A percentile compares a stretch with the other conserved stretches of the same genome.
phyloP scores from a whole-genome alignment of 441 rosid species.

The Erodium texanum region DNA sequence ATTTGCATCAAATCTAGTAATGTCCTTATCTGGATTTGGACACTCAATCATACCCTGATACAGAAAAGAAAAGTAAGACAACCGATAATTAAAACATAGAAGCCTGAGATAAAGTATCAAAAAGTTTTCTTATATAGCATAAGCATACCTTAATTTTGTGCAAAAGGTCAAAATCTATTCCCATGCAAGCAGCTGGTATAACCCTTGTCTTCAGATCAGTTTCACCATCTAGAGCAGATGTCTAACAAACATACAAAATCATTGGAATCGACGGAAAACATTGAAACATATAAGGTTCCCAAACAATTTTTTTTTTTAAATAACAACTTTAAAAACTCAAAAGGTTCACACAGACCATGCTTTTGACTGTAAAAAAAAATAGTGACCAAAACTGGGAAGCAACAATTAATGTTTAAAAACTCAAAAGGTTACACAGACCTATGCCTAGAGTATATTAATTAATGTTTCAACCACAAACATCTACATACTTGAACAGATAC shows the following conservation, averaged over 20 bases:
- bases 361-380: too few species aligned
- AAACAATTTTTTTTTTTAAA: background rate
- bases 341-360: too few species aligned
- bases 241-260: constrained; percentile 39
- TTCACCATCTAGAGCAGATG: constrained; percentile 96
- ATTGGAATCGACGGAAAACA: background rate
- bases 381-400: too few species aligned
- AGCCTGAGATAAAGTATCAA: background rate
- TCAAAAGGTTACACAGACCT: too few species aligned
- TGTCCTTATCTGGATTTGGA: constrained; percentile 91
- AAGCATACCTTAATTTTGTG: constrained; percentile 83
- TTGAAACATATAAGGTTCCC: background rate
- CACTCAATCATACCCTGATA: constrained; percentile 93
- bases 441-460: too few species aligned
- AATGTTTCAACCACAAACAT: too few species aligned
- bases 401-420: too few species aligned
- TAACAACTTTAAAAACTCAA: background rate
- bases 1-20: constrained; percentile 96
- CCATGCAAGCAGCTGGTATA: constrained; percentile 84
- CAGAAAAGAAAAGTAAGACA: background rate
- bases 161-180: constrained; percentile 77
- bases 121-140: constrained; percentile 4
- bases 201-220: constrained; percentile 92
- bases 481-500: too few species aligned
- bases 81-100: background rate